Conservation (phyloP, 1,284 basidiomycete species). For the Thelephora terrestris region DNA sequence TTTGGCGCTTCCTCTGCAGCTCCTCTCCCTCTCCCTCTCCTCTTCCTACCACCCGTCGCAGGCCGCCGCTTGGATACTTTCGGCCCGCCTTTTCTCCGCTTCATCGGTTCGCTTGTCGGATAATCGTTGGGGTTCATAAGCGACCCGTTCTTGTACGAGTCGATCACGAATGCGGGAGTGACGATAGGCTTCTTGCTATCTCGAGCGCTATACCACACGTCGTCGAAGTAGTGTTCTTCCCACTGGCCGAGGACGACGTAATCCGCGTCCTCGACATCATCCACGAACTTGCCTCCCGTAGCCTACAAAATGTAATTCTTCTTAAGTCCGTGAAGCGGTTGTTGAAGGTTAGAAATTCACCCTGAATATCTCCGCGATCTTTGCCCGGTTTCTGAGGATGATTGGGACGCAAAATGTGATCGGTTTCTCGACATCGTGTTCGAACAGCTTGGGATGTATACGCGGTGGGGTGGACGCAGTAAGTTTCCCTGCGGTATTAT, state of each 20-base stretch:
- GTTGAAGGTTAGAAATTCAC: slow-evolving; percentile 24
- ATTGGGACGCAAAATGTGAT: slow-evolving; percentile 47
- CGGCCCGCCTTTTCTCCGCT: not conserved
- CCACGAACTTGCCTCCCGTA: slow-evolving; percentile 48
- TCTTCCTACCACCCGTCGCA: slow-evolving; percentile 2
- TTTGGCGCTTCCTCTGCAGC: not conserved
- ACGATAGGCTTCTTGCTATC: slow-evolving; percentile 32
- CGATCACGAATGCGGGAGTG: slow-evolving; percentile 40
- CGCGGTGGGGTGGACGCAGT: too few species aligned
- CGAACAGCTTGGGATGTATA: slow-evolving; percentile 1
- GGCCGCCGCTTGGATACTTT: slow-evolving; percentile 15
- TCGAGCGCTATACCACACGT: slow-evolving; percentile 30
- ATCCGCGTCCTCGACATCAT: slow-evolving; percentile 39
- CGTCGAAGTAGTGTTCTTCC: slow-evolving; percentile 35
- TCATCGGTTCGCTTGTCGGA: slow-evolving; percentile 12
- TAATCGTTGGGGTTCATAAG: slow-evolving; percentile 37
- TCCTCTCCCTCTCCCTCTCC: not conserved
- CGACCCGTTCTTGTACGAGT: slow-evolving; percentile 35
- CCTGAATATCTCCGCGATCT: slow-evolving; percentile 43
- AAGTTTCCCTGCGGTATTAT: too few species aligned
- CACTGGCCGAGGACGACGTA: slow-evolving; percentile 43
- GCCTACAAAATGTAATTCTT: slow-evolving; percentile 32
- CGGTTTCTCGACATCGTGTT: slow-evolving; percentile 22
- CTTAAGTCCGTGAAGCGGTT: not conserved
- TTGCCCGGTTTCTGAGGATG: slow-evolving; percentile 37